phyloP scores from a whole-genome alignment of 441 rosid species.

The Erodium texanum region DNA sequence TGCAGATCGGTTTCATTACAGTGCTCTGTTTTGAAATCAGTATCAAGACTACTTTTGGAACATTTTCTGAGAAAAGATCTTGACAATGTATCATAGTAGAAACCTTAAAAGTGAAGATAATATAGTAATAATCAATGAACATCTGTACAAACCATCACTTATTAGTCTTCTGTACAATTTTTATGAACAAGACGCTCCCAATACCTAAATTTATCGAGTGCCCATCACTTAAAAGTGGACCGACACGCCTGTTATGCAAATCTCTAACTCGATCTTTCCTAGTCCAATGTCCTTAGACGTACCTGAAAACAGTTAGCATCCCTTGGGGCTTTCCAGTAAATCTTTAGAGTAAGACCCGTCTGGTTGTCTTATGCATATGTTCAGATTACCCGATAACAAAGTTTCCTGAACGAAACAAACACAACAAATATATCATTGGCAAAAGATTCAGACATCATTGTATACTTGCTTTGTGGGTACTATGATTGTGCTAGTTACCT shows the following conservation, averaged over 20 bases:
- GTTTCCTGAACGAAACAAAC: conserved; percentile 47
- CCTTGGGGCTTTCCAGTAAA: conserved; percentile 44
- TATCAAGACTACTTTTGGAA: too few species aligned
- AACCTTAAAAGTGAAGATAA: too few species aligned
- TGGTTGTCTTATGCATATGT: conserved; percentile 51
- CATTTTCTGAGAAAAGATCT: too few species aligned
- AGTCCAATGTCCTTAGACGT: conserved; percentile 39
- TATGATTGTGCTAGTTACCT: conserved; percentile 29
- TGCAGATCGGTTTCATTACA: too few species aligned
- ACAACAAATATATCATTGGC: conserved; percentile 8
- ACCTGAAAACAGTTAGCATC: conserved; percentile 39
- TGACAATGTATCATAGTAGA: too few species aligned
- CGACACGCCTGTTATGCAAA: conserved; percentile 23
- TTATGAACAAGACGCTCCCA: conserved; percentile 22
- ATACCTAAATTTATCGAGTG: conserved; percentile 20
- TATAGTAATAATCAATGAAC: too few species aligned
- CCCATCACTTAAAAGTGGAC: conserved; percentile 36
- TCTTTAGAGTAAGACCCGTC: conserved; percentile 74
- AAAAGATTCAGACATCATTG: neutral
- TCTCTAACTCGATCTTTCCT: conserved; percentile 27
- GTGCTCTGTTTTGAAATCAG: too few species aligned
- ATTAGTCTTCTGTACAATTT: too few species aligned
- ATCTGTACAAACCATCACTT: too few species aligned
- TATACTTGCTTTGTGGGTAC: neutral
- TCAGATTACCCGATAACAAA: conserved; percentile 52